These are phyloP conservation scores for Emiliania huxleyi DNA, from an alignment of 78 protist species.

Conservation along the genomic window DNA sequence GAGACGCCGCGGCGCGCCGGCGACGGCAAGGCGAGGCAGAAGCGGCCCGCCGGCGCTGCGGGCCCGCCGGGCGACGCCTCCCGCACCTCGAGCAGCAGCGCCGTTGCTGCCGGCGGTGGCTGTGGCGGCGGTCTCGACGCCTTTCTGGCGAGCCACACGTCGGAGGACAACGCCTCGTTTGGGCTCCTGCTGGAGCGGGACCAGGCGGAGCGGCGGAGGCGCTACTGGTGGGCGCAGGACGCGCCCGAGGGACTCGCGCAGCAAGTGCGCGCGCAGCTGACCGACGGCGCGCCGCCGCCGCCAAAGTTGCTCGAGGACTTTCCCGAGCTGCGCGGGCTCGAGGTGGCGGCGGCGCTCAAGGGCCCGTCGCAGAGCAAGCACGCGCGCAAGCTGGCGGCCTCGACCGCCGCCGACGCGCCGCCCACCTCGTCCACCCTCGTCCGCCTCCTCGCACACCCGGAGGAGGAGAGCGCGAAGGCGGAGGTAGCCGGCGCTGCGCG, in stretches of 20 bases:
- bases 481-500: too few species aligned
- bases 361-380: too few species aligned
- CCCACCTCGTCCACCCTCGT: too few species aligned
- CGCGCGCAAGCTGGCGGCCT: too few species aligned
- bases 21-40: not conserved
- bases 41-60: too few species aligned
- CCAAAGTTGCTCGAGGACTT: not conserved
- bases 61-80: too few species aligned
- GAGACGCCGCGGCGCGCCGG: not conserved
- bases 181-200: not conserved
- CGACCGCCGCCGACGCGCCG: too few species aligned
- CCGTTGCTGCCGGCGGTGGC: not conserved
- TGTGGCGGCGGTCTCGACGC: not conserved
- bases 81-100: too few species aligned
- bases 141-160: constrained; percentile 12
- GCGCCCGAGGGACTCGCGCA: not conserved
- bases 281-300: too few species aligned
- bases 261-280: not conserved
- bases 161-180: constrained; percentile 52
- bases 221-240: constrained; percentile 16
- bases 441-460: too few species aligned
- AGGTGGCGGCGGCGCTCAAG: not conserved
- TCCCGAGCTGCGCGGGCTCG: not conserved
- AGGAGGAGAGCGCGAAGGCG: too few species aligned
- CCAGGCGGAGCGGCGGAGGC: not conserved